Base-by-base conservation (phyloP, 805 yeast species). In the Hanseniaspora occidentalis region DNA sequence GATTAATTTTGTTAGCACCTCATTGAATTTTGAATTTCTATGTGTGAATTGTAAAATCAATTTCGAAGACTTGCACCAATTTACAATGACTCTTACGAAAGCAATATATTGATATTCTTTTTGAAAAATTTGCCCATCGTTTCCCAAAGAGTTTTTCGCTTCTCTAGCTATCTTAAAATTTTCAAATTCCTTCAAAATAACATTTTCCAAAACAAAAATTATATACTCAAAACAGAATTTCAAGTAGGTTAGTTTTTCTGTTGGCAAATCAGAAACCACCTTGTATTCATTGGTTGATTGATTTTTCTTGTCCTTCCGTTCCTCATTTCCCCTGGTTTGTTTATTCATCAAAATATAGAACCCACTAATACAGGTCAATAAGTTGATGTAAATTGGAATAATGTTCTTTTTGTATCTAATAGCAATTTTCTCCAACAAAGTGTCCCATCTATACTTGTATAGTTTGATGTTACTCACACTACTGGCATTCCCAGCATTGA, bases 31-130 rank as follows among this genome's bases (percentile, higher is more conserved):
- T 37, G 47, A 46, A 36, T 62, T 45, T 40, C 60, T 51, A 40
- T 50, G 65, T 1, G 64, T 50, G 41, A 51, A 60, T 38, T 54
- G 64, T 17, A 62, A 50, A 36, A 69, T 70, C 29, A 61, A 47
- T 43, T 66, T 68, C 42, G 73, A 66, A 35, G 70, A 69, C 45
- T 67, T 71, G 20, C 78, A 50, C 84, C 84, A 79, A 42, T 71
- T 69, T 19, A 73, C 61, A 34, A 72, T 52, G 8, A 79, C 57
- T 48, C 88, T 64, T 0, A 74, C 36, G 59, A 53, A 38, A 63
- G 73, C 47, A 60, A 56, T 25, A 54, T 46, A 45, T 36, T 52
- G 43, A 39, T 27, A 40, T 43, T 37, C 33, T 38, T 52, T 43
- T 11, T 53, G 49, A 16, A 44, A 40, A 16, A 47, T 39, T 9